phyloP scores from a whole-genome alignment of 1,139 yeast genomes.

The Martiniozyma asiatica region DNA sequence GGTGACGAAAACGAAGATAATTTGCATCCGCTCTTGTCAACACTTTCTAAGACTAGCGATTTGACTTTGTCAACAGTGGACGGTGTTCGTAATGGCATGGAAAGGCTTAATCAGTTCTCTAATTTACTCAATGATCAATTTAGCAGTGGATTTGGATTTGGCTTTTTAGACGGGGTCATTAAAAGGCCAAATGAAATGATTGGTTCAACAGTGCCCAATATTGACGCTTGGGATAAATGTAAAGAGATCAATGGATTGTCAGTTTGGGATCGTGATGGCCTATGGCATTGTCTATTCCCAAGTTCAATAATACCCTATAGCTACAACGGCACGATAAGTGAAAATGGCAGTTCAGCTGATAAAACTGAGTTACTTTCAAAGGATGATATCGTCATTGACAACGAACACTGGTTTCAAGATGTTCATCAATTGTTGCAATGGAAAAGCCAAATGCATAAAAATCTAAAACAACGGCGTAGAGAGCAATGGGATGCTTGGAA shows the following conservation, averaged over 20 bases:
- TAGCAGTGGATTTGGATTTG: slow-evolving; percentile 6
- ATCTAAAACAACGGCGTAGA: slow-evolving; percentile 14
- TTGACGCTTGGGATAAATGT: slow-evolving; percentile 51
- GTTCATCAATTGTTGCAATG: slow-evolving; percentile 58
- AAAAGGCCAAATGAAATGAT: slow-evolving; percentile 31
- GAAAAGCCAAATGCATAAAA: slow-evolving; percentile 43
- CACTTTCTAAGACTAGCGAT: slow-evolving; percentile 15
- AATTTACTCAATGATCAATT: no score
- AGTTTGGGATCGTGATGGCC: slow-evolving; percentile 70
- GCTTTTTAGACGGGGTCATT: slow-evolving; percentile 5
- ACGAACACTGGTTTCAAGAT: slow-evolving; percentile 40
- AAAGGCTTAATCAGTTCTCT: slow-evolving; percentile 2
- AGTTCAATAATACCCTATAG: slow-evolving; percentile 27
- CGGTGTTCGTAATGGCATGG: slow-evolving; percentile 10
- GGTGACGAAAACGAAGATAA: slow-evolving; percentile 2
- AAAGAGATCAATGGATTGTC: slow-evolving; percentile 50
- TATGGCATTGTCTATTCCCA: slow-evolving; percentile 85
- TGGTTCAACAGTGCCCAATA: slow-evolving; percentile 52
- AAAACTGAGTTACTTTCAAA: slow-evolving; percentile 10
- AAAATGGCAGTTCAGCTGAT: slow-evolving; percentile 26
- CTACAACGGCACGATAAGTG: slow-evolving; percentile 10
- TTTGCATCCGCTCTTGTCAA: no score
- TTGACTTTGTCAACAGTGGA: slow-evolving; percentile 14
- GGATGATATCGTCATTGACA: slow-evolving; percentile 34
- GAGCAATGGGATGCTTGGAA: slow-evolving; percentile 16